Base-by-base conservation (phyloP, 2,329 filamentous ascomycete species). In the Penicillium oxalicum region DNA sequence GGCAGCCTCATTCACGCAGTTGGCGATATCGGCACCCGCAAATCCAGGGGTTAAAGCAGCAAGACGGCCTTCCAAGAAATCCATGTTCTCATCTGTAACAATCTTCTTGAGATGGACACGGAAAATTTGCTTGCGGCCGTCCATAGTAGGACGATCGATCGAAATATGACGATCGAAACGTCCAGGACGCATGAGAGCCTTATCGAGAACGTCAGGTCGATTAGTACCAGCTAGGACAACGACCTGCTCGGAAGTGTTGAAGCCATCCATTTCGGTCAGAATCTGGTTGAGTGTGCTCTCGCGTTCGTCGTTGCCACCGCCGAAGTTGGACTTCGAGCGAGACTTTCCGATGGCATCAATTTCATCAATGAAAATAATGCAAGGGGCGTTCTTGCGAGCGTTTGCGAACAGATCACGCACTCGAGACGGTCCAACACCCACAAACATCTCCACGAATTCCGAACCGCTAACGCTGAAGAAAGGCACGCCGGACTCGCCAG, bases 371-470 rank as follows among this genome's bases (percentile, higher is more conserved):
- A 98, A 98, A 70, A 98, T 94, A 71, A 98, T 98, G 73, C 93
- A 98, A 3, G 93, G 93, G 0, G 93, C 88, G 71, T 88, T 95
- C 77, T 97, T 97, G 50, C 93, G 83, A 13, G 93, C 93, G 60
- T 88, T 95, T 49, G 89, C 84, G 64, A 98, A 98, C 45, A 98
- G 75, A 70, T 98, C 93, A 61, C 93, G 84, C 44, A 98, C 93
- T 71, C 93, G 83, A 28, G 91, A 97, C 18, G 93, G 88, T 70
- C 93, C 93, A 51, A 98, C 93, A 81, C 93, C 93, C 44, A 98
- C 93, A 67, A 98, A 98, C 91, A 98, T 98, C 74, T 98, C 93
- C 29, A 98, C 91, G 66, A 98, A 98, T 69, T 98, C 93, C 42
- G 93, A 98, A 66, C 93, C 93, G 69, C 90, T 96, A 61, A 98